Evolutionary conservation across 148 eudicot species (phyloP), one percentile per base, ranked within the genome.

Genomic region (Fagopyrum tataricum): DNA sequence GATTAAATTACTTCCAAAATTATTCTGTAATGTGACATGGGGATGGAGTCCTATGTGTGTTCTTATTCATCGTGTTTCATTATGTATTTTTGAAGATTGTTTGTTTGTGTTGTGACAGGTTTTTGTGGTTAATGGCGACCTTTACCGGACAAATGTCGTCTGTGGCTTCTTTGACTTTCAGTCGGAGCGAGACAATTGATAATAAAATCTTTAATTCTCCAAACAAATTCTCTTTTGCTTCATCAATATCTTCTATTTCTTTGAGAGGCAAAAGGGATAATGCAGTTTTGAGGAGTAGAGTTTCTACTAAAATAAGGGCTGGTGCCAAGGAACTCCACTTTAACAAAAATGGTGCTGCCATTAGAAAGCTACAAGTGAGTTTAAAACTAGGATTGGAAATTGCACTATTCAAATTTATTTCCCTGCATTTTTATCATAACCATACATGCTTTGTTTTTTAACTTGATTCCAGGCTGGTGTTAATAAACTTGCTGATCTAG

Each of bases 401-500:
- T 70, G 31, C 67, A 18, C 1, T 20, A 14, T 26, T 70, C 61
- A 41, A 71, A 21, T 20, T 13, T 46, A 21, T 26, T 47, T 20
- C 26, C 10, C 46, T 72, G 66, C 48, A 10, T 43, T 75, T 43
- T 75, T 1, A 26, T 44, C 7, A 18, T 13, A n/a, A 53, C 15
- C 40, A 75, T 26, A 77, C 71, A 26, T 76, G 23, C 9, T 67
- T 70, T 49, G 0, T 11, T 56, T 31, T 12, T 14, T 41, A 42
- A 58, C 53, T 72, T 39, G 59, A 72, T 6, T 55, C 67, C 80
- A 87, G 90, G 84, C 85, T 7, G 87, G 90, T 52, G 87, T 84
- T 56, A 84, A 87, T 72, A 87, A 87, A 81, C 86, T 87, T 77
- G 90, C 90, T 6, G 90, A 87, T 87, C 76, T 87, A 71, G 90